Base-by-base conservation (phyloP, 2,329 filamentous ascomycete genomes). In the Ceratocystis variospora region DNA sequence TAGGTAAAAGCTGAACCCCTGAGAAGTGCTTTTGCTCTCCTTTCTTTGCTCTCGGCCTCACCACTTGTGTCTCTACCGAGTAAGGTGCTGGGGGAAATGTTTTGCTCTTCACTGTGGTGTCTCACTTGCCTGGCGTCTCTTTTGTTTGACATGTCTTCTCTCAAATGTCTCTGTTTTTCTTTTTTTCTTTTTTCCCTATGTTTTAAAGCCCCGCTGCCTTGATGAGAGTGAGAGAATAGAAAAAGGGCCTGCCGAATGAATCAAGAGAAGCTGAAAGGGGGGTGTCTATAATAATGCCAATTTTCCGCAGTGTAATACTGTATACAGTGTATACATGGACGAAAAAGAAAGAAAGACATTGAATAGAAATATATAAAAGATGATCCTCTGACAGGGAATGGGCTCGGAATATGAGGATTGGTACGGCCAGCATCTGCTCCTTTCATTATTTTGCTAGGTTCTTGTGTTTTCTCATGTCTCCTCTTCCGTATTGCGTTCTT, bases 121-220 rank as follows among this genome's bases (percentile, higher is more conserved):
- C 55, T 59, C 28, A 28, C 53, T 31, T 57, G 53, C 22, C n/a
- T 57, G 10, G 22, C 12, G 48, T 57, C 53, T 57, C 53, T 31
- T 57, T 57, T 33, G 15, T 57, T 59, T 59, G 55, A 59, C 25
- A 31, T 59, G 25, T 59, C 55, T 59, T 59, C 31, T 59, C 55
- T 59, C 55, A 28, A 59, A 37, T 59, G 55, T 59, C 55, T 59
- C 53, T 59, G 4, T 12, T 15, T 37, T 19, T n/a, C 7, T 17
- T n/a, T 33, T 31, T n/a, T 33, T 4, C 7, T 19, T n/a, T n/a
- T 33, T 37, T 33, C 28, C 22, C 8, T 31, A 5, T 25, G 12
- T 55, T 15, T 15, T 28, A 31, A 12, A 55, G 25, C 55, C 55
- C 31, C 55, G 37, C 28, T 8, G 55, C 31, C 55, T 25, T 33